Percentiles rank a stretch among this genome's conserved stretches.
Evolutionary conservation across 1,139 yeast genomes (phyloP).

Genomic region (Geotrichum restrictum): DNA sequence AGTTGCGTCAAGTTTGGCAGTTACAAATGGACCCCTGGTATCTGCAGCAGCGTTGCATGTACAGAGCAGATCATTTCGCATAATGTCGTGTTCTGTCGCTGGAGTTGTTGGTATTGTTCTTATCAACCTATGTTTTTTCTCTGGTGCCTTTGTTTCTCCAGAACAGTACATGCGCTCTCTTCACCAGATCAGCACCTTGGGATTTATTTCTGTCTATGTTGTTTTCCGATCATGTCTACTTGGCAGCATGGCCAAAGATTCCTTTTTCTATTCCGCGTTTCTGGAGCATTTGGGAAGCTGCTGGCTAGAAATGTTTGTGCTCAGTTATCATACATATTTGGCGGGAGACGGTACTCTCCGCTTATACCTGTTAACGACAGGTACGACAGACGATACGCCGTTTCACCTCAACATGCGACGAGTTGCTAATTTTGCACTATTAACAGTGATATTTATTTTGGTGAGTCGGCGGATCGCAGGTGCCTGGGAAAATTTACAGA

Average conservation of each 20-base stretch:
- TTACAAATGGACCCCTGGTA: neutral
- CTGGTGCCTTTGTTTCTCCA: neutral
- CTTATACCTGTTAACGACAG: conserved; percentile 12
- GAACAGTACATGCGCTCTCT: neutral
- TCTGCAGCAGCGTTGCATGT: neutral
- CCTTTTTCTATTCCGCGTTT: neutral
- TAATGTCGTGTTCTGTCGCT: neutral
- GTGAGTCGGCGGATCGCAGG: neutral
- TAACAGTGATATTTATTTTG: neutral
- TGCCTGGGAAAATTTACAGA: conserved; percentile 2
- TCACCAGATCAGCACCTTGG: conserved; percentile 3
- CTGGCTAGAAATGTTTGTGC: conserved; percentile 12
- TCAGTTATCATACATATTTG: conserved; percentile 11
- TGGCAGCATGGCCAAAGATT: neutral
- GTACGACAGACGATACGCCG: conserved; percentile 6
- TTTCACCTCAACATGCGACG: neutral
- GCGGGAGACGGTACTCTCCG: conserved; percentile 15
- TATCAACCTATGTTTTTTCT: neutral
- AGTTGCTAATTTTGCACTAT: neutral
- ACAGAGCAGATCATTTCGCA: neutral
- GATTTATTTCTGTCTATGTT: conserved; percentile 1
- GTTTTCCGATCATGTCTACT: neutral
- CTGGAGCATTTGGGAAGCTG: conserved; percentile 5
- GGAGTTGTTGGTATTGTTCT: neutral
- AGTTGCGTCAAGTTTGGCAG: conserved; percentile 1